These are phyloP conservation scores for Eucalyptus viminalis DNA, from an alignment of 345 rosid species.

Conservation along the genomic window DNA sequence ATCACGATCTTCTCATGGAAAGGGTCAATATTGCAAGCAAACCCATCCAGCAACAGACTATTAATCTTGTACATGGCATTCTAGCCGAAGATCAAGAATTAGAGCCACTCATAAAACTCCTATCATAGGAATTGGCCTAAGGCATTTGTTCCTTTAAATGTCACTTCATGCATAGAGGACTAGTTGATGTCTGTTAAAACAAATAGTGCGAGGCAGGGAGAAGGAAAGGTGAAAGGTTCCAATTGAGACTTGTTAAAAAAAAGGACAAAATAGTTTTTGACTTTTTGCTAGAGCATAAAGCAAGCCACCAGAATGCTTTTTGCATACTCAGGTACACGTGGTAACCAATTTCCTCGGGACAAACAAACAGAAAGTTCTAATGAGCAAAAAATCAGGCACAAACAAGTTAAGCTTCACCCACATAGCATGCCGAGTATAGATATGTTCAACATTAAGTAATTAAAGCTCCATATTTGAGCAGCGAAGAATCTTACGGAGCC, in stretches of 20 bases:
- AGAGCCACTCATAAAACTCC: background rate
- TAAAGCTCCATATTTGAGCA: background rate
- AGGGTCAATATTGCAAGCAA: background rate
- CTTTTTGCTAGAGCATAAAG: background rate
- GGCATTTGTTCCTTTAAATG: background rate
- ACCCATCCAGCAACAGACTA: background rate
- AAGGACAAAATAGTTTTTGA: background rate
- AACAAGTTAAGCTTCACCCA: background rate
- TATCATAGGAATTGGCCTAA: background rate
- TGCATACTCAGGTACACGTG: background rate
- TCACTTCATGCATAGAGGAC: background rate
- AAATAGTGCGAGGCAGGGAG: background rate
- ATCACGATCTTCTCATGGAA: background rate
- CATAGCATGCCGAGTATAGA: background rate
- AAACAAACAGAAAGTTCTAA: background rate
- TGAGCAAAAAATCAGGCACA: background rate
- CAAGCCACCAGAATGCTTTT: background rate
- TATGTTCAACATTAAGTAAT: background rate
- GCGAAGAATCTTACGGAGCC: constrained; percentile 29
- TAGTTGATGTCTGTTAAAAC: background rate
- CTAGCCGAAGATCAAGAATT: background rate
- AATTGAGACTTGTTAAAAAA: background rate
- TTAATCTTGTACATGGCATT: background rate
- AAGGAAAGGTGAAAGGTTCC: background rate
- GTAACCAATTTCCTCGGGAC: background rate